Evolutionary conservation across 441 rosid species (phyloP).

Genomic region (Mallotus repandus): DNA sequence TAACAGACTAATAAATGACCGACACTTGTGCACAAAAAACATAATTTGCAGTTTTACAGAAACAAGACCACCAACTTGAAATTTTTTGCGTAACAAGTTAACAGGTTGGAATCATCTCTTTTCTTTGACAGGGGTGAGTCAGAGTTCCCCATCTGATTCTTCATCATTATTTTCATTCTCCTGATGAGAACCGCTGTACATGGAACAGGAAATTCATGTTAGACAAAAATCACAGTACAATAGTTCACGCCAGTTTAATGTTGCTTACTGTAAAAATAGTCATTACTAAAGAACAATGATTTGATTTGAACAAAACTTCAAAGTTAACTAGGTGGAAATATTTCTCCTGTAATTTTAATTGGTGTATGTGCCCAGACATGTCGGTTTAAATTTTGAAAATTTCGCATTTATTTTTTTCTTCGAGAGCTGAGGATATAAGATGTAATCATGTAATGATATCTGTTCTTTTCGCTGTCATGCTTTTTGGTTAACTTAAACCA

Average conservation of each 20-base stretch:
- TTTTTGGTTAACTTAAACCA: too few species aligned
- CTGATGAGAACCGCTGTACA: constrained; percentile 31
- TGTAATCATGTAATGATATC: not conserved
- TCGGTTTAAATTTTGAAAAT: not conserved
- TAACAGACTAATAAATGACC: not conserved
- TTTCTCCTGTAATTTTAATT: not conserved
- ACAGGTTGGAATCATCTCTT: not conserved
- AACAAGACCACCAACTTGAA: not conserved
- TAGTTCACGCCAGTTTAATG: not conserved
- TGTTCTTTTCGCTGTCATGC: not conserved
- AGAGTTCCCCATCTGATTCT: constrained; percentile 41
- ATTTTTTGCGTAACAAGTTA: not conserved
- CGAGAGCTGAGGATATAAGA: not conserved
- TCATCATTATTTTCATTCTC: constrained; percentile 19
- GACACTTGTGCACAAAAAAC: not conserved
- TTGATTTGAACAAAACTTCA: not conserved
- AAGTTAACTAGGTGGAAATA: not conserved
- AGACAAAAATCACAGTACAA: not conserved
- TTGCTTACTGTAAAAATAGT: not conserved
- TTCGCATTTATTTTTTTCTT: not conserved
- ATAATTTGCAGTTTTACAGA: not conserved
- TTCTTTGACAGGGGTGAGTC: constrained; percentile 12
- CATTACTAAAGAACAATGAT: not conserved
- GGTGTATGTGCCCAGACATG: not conserved
- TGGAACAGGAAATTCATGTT: not conserved